Evolutionary conservation across 73 alveolate species (phyloP).

Genomic region (Symbiodinium pilosum): DNA sequence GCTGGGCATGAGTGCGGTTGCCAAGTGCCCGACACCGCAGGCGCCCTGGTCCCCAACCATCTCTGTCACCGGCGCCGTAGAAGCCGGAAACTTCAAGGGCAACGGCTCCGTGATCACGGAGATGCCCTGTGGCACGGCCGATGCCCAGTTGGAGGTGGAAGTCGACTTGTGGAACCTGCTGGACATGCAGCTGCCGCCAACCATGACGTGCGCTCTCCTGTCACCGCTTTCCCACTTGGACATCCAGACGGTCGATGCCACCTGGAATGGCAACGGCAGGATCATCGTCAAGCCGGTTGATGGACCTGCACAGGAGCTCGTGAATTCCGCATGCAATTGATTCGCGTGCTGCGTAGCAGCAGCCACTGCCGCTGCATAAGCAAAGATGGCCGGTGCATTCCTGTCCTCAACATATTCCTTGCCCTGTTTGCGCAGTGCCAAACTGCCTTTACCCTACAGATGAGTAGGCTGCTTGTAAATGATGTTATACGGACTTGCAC

Average conservation of each 20-base stretch:
- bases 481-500: no score
- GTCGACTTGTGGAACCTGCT: slow-evolving; percentile 59
- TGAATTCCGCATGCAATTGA: background rate
- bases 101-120: slow-evolving; percentile 38
- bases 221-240: slow-evolving; percentile 63
- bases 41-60: slow-evolving; percentile 82
- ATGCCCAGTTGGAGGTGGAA: slow-evolving; percentile 71
- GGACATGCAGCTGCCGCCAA: slow-evolving; percentile 73
- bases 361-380: no score
- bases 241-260: slow-evolving; percentile 53
- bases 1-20: slow-evolving; percentile 73
- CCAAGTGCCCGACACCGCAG: slow-evolving; percentile 82
- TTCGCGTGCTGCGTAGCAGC: no score
- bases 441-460: no score
- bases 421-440: no score
- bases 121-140: slow-evolving; percentile 91
- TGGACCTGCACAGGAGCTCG: slow-evolving; percentile 59
- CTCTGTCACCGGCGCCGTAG: slow-evolving; percentile 38
- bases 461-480: no score
- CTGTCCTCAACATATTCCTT: no score
- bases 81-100: slow-evolving; percentile 58
- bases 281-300: slow-evolving; percentile 56
- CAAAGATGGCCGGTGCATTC: no score
- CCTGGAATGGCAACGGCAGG: slow-evolving; percentile 77
- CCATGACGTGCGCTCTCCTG: slow-evolving; percentile 63